A percentile compares a stretch with the other conserved stretches of the same genome.
Conservation (phyloP, 2,329 filamentous ascomycete species). For the Shiraia sp. region DNA sequence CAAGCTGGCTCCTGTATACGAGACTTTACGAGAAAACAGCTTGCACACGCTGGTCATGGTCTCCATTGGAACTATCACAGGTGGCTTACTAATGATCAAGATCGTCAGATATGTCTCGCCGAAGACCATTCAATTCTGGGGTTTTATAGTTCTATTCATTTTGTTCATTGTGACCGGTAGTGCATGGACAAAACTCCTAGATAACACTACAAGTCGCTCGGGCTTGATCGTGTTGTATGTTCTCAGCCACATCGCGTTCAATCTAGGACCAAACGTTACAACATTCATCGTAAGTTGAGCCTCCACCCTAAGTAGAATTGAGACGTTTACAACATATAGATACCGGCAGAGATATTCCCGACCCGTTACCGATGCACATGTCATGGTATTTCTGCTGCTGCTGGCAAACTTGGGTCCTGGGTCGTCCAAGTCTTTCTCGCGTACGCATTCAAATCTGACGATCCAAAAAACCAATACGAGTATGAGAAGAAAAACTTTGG, state of each 20-base stretch:
- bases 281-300: slow-evolving; percentile 42
- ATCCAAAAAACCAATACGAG: slow-evolving; percentile 16
- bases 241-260: slow-evolving; percentile 41
- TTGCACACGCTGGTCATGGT: slow-evolving; percentile 40
- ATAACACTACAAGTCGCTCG: slow-evolving; percentile 24
- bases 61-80: slow-evolving; percentile 36
- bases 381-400: slow-evolving; percentile 58
- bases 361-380: slow-evolving; percentile 59
- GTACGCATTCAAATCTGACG: slow-evolving; percentile 29
- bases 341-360: slow-evolving; percentile 61
- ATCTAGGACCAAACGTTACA: slow-evolving; percentile 41
- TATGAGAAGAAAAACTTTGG: slow-evolving; percentile 36
- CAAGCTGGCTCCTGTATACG: slow-evolving; percentile 21
- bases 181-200: slow-evolving; percentile 33
- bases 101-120: slow-evolving; percentile 39
- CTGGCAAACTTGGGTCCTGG: slow-evolving; percentile 58
- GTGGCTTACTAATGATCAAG: slow-evolving; percentile 38
- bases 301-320: slow-evolving; percentile 23
- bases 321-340: slow-evolving; percentile 50
- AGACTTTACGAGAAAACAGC: slow-evolving; percentile 33
- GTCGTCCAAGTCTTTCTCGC: slow-evolving; percentile 48
- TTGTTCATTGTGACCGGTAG: slow-evolving; percentile 40
- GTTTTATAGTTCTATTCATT: slow-evolving; percentile 34
- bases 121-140: slow-evolving; percentile 40
- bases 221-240: slow-evolving; percentile 38